Evolutionary conservation across 306 rosid species (phyloP), one percentile per base, ranked within the genome.

Genomic region (Pterocarpus macrocarpus): DNA sequence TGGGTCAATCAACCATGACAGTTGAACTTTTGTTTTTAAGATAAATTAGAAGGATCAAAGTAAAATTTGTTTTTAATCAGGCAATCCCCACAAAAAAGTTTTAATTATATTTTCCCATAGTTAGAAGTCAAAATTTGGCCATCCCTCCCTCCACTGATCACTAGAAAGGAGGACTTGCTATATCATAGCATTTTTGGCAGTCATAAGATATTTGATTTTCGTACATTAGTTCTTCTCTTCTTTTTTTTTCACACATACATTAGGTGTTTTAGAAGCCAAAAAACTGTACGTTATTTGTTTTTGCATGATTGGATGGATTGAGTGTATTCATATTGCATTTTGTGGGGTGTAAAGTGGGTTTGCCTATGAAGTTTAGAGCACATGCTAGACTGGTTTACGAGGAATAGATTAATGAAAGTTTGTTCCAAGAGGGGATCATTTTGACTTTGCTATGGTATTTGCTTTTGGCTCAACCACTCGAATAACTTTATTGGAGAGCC

Each of bases 381-480:
- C 17, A n/a, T 35, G 57, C 36, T 30, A 30, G 22, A 66, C 67
- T 35, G 50, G 39, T 70, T 59, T 70, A 33, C 10, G 2, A 34
- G 35, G 67, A 77, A 66, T 59, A 44, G 50, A 10, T 68, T 10
- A 53, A 68, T 55, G 43, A 11, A 58, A 79, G 16, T 3, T n/a
- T 68, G 76, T 47, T 80, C 36, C 15, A 15, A 17, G 45, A 22
- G 64, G 66, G 59, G 39, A 63, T 36, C 38, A 15, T 39, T 65
- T 56, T 10, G 82, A 56, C 57, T 41, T 30, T 52, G 63, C 34
- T 28, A 41, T 63, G 30, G 38, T 34, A 41, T 75, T 53, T 13
- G 53, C 64, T 39, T 41, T 44, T 74, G 76, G 41, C 80, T 30
- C 47, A 45, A 75, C 17, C 49, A 9, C 80, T 17, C 17, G n/a